phyloP scores from a whole-genome alignment of 148 eudicot species.

The Dysphania ambrosioides region DNA sequence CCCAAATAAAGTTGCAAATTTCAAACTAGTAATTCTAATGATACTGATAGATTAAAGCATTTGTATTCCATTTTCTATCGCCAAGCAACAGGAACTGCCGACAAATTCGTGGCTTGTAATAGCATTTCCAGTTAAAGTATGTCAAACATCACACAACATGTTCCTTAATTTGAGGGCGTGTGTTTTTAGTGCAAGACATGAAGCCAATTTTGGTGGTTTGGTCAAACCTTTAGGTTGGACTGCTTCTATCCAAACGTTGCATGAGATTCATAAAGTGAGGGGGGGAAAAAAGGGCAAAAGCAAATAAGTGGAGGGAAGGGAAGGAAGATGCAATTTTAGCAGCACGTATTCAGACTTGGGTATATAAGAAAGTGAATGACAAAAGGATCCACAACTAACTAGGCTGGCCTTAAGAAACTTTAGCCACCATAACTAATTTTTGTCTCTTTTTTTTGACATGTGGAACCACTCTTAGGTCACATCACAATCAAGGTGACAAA shows the following conservation, averaged over 20 bases:
- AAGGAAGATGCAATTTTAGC: constrained; percentile 9
- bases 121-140: neutral
- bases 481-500: neutral
- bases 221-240: constrained; percentile 51
- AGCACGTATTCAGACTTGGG: constrained; percentile 17
- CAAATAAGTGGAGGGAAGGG: constrained; percentile 6
- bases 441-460: constrained; percentile 1
- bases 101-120: neutral
- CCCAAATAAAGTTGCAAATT: too few species aligned
- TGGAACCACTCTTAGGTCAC: constrained; percentile 10
- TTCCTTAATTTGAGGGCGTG: constrained; percentile 29
- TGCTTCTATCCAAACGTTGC: constrained; percentile 11
- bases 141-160: constrained; percentile 3
- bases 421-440: neutral
- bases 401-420: constrained; percentile 4
- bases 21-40: too few species aligned
- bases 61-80: neutral
- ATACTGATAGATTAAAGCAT: neutral
- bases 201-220: constrained; percentile 33
- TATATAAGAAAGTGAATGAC: constrained; percentile 17
- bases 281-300: constrained; percentile 15
- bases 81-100: neutral
- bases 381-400: constrained; percentile 6
- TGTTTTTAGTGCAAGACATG: constrained; percentile 25
- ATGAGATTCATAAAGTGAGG: neutral